Percentiles rank a stretch among this genome's conserved stretches.
Evolutionary conservation across 2,329 filamentous ascomycete species (phyloP).

Genomic region (Epichloe uncinata): DNA sequence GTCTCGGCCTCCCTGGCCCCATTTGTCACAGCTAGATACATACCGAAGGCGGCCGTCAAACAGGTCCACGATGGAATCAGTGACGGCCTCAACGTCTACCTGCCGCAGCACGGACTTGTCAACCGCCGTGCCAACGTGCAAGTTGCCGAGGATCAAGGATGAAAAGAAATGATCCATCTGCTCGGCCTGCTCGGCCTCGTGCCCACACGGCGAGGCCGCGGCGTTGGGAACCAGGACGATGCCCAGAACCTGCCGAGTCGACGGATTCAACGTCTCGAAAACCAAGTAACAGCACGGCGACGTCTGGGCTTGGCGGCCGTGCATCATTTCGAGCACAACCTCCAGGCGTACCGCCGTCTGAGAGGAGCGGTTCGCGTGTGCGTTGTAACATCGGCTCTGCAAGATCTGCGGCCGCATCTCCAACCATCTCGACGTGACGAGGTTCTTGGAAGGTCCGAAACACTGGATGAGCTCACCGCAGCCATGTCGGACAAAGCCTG

Average conservation of each 20-base stretch:
- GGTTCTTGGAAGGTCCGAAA: slow-evolving; percentile 1
- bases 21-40: slow-evolving; percentile 11
- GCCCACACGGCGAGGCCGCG: neutral
- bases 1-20: slow-evolving; percentile 9
- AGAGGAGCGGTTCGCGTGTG: neutral
- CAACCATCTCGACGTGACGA: neutral
- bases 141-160: neutral
- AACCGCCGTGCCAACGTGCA: neutral
- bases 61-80: slow-evolving; percentile 8
- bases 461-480: slow-evolving; percentile 5
- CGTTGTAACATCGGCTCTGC: slow-evolving; percentile 2
- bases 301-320: neutral
- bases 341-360: neutral
- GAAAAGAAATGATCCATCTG: slow-evolving; percentile 6
- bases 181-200: neutral
- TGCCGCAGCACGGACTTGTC: neutral
- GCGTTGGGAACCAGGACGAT: slow-evolving; percentile 1
- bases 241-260: slow-evolving; percentile 1
- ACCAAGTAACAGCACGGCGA: neutral
- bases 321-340: neutral
- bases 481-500: slow-evolving; percentile 5
- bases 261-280: neutral
- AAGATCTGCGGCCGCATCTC: slow-evolving; percentile 2
- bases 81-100: neutral
- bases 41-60: slow-evolving; percentile 15